Evolutionary conservation across 2,329 filamentous ascomycete genomes (phyloP), one percentile per base, ranked within the genome.

Genomic region (Pseudocercospora macadamiae): DNA sequence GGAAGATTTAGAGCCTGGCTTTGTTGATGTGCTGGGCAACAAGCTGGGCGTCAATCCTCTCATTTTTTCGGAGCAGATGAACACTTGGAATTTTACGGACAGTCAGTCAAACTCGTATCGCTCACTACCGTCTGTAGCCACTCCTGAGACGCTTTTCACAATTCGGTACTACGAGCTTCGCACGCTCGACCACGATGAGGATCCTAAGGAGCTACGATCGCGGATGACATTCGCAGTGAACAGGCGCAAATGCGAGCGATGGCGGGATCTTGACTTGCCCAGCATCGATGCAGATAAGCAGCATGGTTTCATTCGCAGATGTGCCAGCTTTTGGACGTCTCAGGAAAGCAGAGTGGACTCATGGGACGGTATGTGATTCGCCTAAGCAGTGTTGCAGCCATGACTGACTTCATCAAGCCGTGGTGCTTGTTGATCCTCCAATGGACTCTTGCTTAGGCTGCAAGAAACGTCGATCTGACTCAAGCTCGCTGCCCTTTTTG

Each of bases 71-170:
- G 63, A 64, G 23, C 66, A 69, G 34, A 66, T 66, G 63, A 66
- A 69, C 23, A 66, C 66, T 5, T 68, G 63, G 65, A 68, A 66
- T 37, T 68, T 60, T 19, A 63, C 64, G 3, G 64, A 66, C 19
- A 65, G 62, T 1, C 55, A 56, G 23, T 64, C 65, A 3, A 62
- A 64, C 4, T 62, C 64, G 5, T 53, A 62, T 44, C 59, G 66
- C 23, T 58, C 58, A 19, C 44, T 69, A 5, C 66, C 66, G 1
- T 68, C 66, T 16, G 55, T 68, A 54, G 55, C 51, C 2, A 26
- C 51, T 3, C 66, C 66, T 0, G 49, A 57, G 7, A 57, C 59
- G 16, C 63, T 59, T 5, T 66, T 68, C 14, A 64, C 64, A 0
- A 12, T 69, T 12, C 59, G 66, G 21, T 68, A 68, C 44, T 63